phyloP scores from a whole-genome alignment of 495 filamentous ascomycete genomes.

The Friedmanniomyces endolithicus region DNA sequence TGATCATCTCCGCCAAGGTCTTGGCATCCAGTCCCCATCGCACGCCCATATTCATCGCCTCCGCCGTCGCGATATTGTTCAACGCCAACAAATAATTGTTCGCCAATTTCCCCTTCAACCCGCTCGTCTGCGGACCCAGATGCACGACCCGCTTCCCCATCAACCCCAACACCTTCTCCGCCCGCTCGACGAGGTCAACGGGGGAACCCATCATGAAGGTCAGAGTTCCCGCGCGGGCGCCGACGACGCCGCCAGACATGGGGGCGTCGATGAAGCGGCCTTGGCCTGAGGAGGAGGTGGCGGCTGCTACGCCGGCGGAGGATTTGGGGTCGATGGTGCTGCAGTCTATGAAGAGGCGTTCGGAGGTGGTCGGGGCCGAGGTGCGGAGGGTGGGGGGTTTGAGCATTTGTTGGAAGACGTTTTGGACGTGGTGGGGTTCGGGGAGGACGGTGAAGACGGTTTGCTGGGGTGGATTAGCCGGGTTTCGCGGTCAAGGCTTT shows the following conservation, averaged over 20 bases:
- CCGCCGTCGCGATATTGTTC: conserved; percentile 82
- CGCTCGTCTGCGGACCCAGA: conserved; percentile 66
- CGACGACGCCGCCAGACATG: conserved; percentile 38
- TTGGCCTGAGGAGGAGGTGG: conserved; percentile 7
- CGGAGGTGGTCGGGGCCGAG: conserved; percentile 25
- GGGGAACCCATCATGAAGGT: conserved; percentile 70
- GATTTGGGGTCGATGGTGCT: conserved; percentile 22
- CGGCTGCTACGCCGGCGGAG: conserved; percentile 8
- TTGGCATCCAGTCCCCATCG: conserved; percentile 73
- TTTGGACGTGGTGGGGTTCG: conserved; percentile 24
- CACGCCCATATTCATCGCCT: conserved; percentile 86
- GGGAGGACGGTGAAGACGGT: conserved; percentile 24
- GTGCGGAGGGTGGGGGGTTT: conserved; percentile 25
- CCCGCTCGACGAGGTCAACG: conserved; percentile 42
- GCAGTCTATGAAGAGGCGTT: conserved; percentile 31
- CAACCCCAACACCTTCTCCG: conserved; percentile 50
- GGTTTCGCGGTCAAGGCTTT: background rate
- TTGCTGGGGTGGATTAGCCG: conserved; percentile 10
- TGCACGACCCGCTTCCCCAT: conserved; percentile 80
- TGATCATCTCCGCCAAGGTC: conserved; percentile 66
- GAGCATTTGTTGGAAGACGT: conserved; percentile 24
- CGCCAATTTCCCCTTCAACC: conserved; percentile 73
- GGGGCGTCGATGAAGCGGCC: conserved; percentile 29
- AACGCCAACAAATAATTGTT: conserved; percentile 91
- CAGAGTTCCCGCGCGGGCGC: conserved; percentile 35